Evolutionary conservation across 1,284 basidiomycete genomes (phyloP).

Genomic region (Pholiota adiposa): DNA sequence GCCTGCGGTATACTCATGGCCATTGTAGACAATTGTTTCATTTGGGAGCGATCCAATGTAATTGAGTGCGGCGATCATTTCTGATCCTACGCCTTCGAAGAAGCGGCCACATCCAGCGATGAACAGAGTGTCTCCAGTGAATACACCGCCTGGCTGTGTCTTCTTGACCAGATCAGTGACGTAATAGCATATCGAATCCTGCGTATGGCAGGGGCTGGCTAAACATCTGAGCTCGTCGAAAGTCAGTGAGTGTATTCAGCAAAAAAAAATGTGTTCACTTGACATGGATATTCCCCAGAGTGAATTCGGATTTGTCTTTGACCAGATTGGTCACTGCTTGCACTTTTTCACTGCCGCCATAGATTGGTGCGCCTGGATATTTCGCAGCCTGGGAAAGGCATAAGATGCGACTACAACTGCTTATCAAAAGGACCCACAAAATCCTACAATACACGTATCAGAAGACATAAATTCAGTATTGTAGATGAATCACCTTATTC

Average conservation of each 20-base stretch:
- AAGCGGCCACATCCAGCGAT: conserved; percentile 95
- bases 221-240: conserved; percentile 59
- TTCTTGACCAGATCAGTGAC: conserved; percentile 59
- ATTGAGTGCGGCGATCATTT: conserved; percentile 85
- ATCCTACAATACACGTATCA: conserved; percentile 36
- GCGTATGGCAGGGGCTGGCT: conserved; percentile 95
- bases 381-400: conserved; percentile 48
- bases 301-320: conserved; percentile 79
- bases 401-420: conserved; percentile 13
- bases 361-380: conserved; percentile 78
- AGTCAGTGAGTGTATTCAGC: conserved; percentile 14
- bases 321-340: conserved; percentile 75
- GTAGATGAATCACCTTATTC: conserved; percentile 39
- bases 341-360: conserved; percentile 81
- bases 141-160: conserved; percentile 75
- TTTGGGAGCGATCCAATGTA: conserved; percentile 81
- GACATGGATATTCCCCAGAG: conserved; percentile 71
- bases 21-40: conserved; percentile 85
- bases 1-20: conserved; percentile 89
- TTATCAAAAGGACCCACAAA: conserved; percentile 49
- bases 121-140: conserved; percentile 97
- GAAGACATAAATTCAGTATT: conserved; percentile 2
- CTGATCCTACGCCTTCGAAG: conserved; percentile 87
- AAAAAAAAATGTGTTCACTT: conserved; percentile 47
- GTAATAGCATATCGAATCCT: conserved; percentile 94